Evolutionary conservation across 257 asterid genomes (phyloP), one percentile per base, ranked within the genome.

Genomic region (Apocynum venetum): DNA sequence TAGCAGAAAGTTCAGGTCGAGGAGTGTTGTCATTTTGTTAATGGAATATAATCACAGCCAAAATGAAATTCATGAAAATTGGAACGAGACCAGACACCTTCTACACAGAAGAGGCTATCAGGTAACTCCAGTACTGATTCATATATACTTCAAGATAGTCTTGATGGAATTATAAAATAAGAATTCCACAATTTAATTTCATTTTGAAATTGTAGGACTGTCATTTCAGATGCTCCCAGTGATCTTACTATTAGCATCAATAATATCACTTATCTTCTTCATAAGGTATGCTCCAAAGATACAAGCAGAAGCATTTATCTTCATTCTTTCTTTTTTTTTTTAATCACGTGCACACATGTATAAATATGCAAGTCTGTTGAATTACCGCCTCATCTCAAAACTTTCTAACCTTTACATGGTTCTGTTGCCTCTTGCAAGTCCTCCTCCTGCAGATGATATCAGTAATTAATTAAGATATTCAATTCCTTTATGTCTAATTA

Each of bases 1-100:
- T 9, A 15, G 25, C n/a, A 56, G 13, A 19, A 41, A 43, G 20
- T 56, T 56, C 13, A 74, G 13, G 53, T 40, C 43, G 44, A 15
- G 13, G 19, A 20, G 46, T 44, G 46, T 20, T 71, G 72, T 17
- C 43, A 41, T 11, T 31, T 43, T 80, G 64, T 67, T 35, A 56
- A 74, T 66, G 76, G 71, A 36, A 68, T 57, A 47, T 40, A 36
- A 55, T 14, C 59, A 43, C 64, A 65, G 47, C n/a, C 71, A 82
- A 81, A 20, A 93, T 93, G 97, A 93, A 93, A 93, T 93, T 85
- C 61, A 89, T 93, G 98, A 89, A 91, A 82, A 89, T 93, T 12
- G 97, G 98, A 64, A 81, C 87, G 20, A 85, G 88, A 71, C 94
- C 96, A 25, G 98, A 93, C 88, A 89, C 93, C 60, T 93, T 91